A percentile compares a stretch with the other conserved stretches of the same genome.
Conservation (phyloP, 495 filamentous ascomycete genomes). For the Neurospora sp. region DNA sequence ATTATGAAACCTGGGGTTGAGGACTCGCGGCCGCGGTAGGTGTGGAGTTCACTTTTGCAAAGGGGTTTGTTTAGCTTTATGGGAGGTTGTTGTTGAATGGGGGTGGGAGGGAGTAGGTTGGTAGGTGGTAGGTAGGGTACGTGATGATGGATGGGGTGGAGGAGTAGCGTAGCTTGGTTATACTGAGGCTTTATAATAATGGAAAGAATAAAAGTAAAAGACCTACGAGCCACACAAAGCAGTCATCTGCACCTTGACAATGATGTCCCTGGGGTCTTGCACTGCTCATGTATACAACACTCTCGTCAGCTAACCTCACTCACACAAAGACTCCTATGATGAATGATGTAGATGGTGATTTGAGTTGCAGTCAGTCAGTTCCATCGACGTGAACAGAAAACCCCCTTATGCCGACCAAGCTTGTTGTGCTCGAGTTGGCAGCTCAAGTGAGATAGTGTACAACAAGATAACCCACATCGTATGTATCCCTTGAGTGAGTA, state of each 20-base stretch:
- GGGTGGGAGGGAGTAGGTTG: too few relatives aligned
- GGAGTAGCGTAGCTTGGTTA: neutral
- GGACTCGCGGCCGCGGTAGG: constrained; percentile 74
- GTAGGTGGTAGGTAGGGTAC: neutral
- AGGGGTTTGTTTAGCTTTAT: too few relatives aligned
- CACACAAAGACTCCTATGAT: neutral
- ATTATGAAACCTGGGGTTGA: constrained; percentile 37
- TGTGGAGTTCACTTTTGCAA: constrained; percentile 67
- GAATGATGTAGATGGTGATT: neutral
- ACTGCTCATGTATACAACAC: constrained; percentile 34
- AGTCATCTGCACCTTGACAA: constrained; percentile 77
- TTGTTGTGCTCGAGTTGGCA: too few relatives aligned
- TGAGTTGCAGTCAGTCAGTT: too few relatives aligned
- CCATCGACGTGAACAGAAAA: too few relatives aligned
- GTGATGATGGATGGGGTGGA: neutral
- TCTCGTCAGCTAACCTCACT: constrained; percentile 13
- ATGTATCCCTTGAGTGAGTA: too few relatives aligned
- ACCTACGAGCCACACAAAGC: constrained; percentile 85
- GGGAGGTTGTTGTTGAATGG: neutral
- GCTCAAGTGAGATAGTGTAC: too few relatives aligned
- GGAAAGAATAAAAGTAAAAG: neutral
- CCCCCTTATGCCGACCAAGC: too few relatives aligned
- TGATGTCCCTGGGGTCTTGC: constrained; percentile 60
- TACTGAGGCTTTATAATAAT: neutral
- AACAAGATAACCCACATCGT: too few relatives aligned